phyloP scores from a whole-genome alignment of 306 rosid species.

The Gillenia trifoliata region DNA sequence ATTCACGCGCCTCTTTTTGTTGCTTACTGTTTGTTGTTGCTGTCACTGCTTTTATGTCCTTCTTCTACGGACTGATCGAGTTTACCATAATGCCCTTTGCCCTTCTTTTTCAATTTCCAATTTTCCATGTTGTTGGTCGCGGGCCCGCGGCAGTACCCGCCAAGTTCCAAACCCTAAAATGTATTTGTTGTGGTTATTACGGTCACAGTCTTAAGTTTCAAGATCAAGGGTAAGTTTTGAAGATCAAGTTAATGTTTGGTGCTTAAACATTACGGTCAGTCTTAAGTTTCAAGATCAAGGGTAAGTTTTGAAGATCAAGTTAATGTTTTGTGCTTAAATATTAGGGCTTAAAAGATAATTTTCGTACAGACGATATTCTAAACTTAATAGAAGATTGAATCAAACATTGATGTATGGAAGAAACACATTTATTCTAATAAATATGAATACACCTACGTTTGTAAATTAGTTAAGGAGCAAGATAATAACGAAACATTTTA shows the following conservation, averaged over 20 bases:
- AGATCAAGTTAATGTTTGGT: too few relatives aligned
- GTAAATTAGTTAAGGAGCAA: too few relatives aligned
- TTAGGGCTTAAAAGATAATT: background rate
- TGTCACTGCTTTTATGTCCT: background rate
- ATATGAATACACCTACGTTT: background rate
- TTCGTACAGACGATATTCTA: too few relatives aligned
- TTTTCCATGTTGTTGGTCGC: background rate
- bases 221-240: too few relatives aligned
- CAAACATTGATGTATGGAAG: background rate
- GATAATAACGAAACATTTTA: too few relatives aligned
- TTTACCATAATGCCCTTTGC: background rate
- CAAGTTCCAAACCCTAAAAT: background rate
- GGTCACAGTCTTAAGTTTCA: too few relatives aligned
- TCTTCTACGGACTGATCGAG: background rate
- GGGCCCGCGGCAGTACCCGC: background rate
- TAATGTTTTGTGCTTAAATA: background rate
- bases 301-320: background rate
- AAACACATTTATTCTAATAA: too few relatives aligned
- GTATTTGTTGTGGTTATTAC: background rate
- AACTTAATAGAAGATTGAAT: background rate
- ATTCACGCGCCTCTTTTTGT: constrained; percentile 2
- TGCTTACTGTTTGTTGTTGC: background rate
- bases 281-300: too few relatives aligned
- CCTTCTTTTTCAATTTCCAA: background rate
- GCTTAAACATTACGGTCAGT: too few relatives aligned